These are phyloP conservation scores for Hevea brasiliensis DNA, from an alignment of 345 rosid species.

Conservation along the genomic window DNA sequence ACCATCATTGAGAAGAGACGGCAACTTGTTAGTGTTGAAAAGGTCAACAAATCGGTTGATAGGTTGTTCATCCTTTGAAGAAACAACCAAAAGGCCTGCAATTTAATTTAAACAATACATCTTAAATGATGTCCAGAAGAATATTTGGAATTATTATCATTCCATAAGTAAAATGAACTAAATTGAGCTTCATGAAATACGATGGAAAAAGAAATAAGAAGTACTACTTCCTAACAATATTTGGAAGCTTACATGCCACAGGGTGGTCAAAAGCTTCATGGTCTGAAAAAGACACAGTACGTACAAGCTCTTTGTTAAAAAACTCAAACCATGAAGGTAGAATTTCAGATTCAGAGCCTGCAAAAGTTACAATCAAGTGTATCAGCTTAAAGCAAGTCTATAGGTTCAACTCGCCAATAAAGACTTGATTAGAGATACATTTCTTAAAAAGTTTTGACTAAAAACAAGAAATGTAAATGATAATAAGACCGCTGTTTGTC, in stretches of 20 bases:
- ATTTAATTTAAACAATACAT: constrained; percentile 20
- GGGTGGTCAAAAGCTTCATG: constrained; percentile 99
- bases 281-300: constrained; percentile 72
- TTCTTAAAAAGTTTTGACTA: neutral
- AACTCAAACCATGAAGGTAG: constrained; percentile 83
- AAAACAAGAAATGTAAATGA: neutral
- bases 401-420: neutral
- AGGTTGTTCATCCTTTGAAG: constrained; percentile 91
- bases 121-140: constrained; percentile 1
- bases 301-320: constrained; percentile 78
- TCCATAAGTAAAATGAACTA: constrained; percentile 9
- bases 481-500: neutral
- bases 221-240: neutral
- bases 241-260: constrained; percentile 76
- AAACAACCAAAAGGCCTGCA: constrained; percentile 90
- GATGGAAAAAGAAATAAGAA: neutral
- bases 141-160: neutral
- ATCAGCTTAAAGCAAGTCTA: neutral
- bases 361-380: constrained; percentile 19
- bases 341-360: constrained; percentile 75
- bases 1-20: constrained; percentile 81
- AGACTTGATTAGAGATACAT: neutral
- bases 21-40: constrained; percentile 73
- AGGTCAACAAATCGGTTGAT: constrained; percentile 78
- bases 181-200: neutral